phyloP scores from a whole-genome alignment of 257 asterid genomes.

The Solanum pennellii region DNA sequence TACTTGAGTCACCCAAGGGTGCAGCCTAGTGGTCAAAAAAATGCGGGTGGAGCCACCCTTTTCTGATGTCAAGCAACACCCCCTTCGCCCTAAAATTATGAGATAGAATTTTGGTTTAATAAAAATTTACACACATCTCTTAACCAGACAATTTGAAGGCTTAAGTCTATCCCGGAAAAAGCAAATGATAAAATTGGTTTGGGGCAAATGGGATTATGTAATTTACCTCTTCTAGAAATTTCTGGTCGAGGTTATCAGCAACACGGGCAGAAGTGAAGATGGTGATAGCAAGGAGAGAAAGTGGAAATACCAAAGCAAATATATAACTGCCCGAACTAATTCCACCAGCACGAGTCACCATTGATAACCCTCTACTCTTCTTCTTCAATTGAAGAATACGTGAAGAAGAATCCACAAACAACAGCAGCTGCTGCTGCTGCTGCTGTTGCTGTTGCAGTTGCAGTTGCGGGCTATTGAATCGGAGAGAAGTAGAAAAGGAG shows the following conservation, averaged over 20 bases:
- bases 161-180: too few relatives aligned
- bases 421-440: not conserved
- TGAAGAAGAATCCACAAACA: not conserved
- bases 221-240: conserved; percentile 63
- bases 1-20: too few relatives aligned
- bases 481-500: not conserved
- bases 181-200: too few relatives aligned
- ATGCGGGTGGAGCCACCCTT: too few relatives aligned
- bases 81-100: too few relatives aligned
- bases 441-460: too few relatives aligned
- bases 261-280: conserved; percentile 39
- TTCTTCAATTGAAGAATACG: not conserved
- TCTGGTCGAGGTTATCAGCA: conserved; percentile 60
- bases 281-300: conserved; percentile 59
- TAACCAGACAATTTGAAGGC: too few relatives aligned
- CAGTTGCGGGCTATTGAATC: not conserved
- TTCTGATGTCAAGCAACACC: too few relatives aligned
- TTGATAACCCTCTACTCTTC: conserved; percentile 27
- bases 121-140: too few relatives aligned
- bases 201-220: not conserved
- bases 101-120: too few relatives aligned
- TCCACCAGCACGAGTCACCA: conserved; percentile 42
- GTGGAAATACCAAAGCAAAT: conserved; percentile 58
- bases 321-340: conserved; percentile 41
- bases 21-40: too few relatives aligned